Percentiles rank a stretch among this genome's conserved stretches.
phyloP scores from a whole-genome alignment of 176 grass and related monocot genomes.

The Tuctoria greenei region DNA sequence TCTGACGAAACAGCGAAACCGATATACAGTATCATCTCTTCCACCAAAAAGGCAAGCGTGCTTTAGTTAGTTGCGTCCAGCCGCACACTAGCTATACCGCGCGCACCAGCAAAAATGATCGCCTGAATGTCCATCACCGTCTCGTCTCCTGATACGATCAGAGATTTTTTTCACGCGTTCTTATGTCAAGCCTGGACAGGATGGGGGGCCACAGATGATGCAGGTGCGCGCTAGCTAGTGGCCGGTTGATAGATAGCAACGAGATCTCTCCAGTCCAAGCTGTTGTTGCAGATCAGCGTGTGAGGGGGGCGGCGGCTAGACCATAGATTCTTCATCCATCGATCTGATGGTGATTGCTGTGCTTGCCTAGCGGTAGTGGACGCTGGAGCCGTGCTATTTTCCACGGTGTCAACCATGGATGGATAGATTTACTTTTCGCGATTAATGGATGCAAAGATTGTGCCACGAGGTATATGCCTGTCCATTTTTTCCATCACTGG shows the following conservation, averaged over 20 bases:
- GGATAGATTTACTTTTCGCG: no score
- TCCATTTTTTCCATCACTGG: no score
- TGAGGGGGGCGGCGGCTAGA: slow-evolving; percentile 14
- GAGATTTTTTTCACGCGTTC: slow-evolving; percentile 19
- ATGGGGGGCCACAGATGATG: background rate
- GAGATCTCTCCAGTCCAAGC: no score
- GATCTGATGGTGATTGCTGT: slow-evolving; percentile 10
- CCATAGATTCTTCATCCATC: background rate
- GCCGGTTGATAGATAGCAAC: no score
- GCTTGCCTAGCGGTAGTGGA: slow-evolving; percentile 9
- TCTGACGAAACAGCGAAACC: background rate
- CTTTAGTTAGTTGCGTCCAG: no score
- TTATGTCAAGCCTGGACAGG: background rate
- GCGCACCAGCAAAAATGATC: background rate
- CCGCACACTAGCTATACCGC: no score
- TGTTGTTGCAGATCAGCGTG: background rate
- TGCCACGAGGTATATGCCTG: no score
- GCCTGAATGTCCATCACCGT: background rate
- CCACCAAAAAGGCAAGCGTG: background rate
- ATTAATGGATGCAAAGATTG: no score
- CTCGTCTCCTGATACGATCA: slow-evolving; percentile 41
- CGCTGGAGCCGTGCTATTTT: background rate
- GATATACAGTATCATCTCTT: background rate
- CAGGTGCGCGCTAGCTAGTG: no score
- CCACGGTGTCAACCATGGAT: no score